phyloP scores from a whole-genome alignment of 352 stramenopile genomes.

The Phytophthora citricola region DNA sequence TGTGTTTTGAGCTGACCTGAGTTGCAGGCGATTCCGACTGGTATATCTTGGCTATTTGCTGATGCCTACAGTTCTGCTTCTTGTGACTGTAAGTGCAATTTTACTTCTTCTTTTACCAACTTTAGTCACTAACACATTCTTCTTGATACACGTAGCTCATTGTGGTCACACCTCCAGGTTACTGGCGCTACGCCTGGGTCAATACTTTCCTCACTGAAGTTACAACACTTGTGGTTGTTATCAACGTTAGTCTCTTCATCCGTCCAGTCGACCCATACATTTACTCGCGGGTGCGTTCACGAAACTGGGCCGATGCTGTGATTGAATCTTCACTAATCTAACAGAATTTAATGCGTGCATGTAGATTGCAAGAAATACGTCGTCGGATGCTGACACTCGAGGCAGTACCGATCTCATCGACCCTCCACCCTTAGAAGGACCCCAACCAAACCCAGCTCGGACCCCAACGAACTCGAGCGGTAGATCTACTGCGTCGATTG shows the following conservation, averaged over 20 bases:
- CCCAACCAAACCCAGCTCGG: neutral
- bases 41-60: slow-evolving; percentile 65
- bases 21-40: slow-evolving; percentile 56
- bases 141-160: slow-evolving; percentile 41
- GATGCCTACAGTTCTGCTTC: slow-evolving; percentile 59
- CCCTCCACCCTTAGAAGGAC: slow-evolving; percentile 5
- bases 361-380: slow-evolving; percentile 25
- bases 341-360: neutral
- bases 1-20: neutral
- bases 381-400: slow-evolving; percentile 7
- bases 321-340: neutral
- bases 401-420: slow-evolving; percentile 17
- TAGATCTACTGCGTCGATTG: neutral
- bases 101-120: too few species aligned
- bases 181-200: slow-evolving; percentile 70
- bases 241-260: slow-evolving; percentile 47
- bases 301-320: too few species aligned
- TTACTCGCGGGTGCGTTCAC: slow-evolving; percentile 42
- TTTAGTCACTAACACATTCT: neutral
- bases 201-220: slow-evolving; percentile 58
- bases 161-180: slow-evolving; percentile 58
- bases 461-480: neutral
- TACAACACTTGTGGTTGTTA: slow-evolving; percentile 53
- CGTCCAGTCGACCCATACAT: slow-evolving; percentile 61
- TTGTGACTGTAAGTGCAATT: slow-evolving; percentile 51